phyloP scores from a whole-genome alignment of 805 yeast genomes.

The Teunomyces barrocoloradensis region DNA sequence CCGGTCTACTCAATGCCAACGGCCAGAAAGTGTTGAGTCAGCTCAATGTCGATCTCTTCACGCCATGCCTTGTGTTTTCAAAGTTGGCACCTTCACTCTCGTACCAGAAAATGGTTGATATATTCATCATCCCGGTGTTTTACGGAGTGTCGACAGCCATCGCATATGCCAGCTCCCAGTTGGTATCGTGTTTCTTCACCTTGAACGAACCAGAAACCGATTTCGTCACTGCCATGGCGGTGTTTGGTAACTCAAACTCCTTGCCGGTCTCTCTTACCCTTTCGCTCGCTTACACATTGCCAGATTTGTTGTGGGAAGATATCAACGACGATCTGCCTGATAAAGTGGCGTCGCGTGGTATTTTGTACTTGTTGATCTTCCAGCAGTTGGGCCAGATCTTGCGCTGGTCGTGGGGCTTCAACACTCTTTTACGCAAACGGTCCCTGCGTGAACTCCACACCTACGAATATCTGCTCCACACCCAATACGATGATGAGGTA shows the following conservation, averaged over 20 bases:
- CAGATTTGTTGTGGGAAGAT: slow-evolving; percentile 74
- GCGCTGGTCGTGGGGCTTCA: slow-evolving; percentile 88
- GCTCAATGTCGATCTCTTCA: slow-evolving; percentile 86
- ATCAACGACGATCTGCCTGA: slow-evolving; percentile 63
- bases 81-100: slow-evolving; percentile 70
- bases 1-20: slow-evolving; percentile 63
- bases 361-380: slow-evolving; percentile 67
- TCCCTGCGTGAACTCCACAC: slow-evolving; percentile 34
- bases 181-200: slow-evolving; percentile 50
- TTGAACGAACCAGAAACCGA: slow-evolving; percentile 77
- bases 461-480: slow-evolving; percentile 10
- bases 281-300: slow-evolving; percentile 72
- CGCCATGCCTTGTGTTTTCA: slow-evolving; percentile 91
- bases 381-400: slow-evolving; percentile 82
- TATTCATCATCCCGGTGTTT: slow-evolving; percentile 80
- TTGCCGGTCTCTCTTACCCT: slow-evolving; percentile 89
- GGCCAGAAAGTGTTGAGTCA: slow-evolving; percentile 77
- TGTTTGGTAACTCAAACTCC: slow-evolving; percentile 93
- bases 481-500: slow-evolving; percentile 4
- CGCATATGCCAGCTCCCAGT: slow-evolving; percentile 60
- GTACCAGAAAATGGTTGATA: slow-evolving; percentile 72
- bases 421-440: slow-evolving; percentile 58
- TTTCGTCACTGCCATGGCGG: slow-evolving; percentile 95
- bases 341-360: slow-evolving; percentile 75
- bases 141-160: slow-evolving; percentile 80